A percentile compares a stretch with the other conserved stretches of the same genome.
phyloP scores from a whole-genome alignment of 352 stramenopile genomes.

The Thalassiosira ordinaria region DNA sequence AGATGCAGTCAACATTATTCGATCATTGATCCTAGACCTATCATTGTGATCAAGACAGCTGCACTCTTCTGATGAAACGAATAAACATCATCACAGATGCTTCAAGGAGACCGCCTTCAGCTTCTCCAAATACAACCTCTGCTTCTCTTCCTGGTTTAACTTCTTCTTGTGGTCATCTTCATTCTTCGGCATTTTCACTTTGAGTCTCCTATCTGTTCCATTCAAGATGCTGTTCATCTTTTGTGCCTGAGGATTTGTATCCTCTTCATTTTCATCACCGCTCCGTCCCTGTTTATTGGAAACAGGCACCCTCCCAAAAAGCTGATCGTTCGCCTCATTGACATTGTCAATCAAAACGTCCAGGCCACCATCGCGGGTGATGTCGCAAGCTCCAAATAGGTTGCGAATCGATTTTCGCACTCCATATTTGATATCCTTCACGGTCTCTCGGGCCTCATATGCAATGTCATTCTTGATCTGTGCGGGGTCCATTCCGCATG shows the following conservation, averaged over 20 bases:
- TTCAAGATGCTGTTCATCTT: conserved; percentile 1
- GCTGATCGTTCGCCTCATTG: conserved; percentile 17
- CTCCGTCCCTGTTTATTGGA: neutral
- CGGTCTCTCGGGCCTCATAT: conserved; percentile 9
- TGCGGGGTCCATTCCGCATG: conserved; percentile 1
- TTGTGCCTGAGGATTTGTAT: neutral
- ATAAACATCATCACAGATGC: conserved; percentile 21
- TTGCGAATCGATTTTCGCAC: conserved; percentile 11
- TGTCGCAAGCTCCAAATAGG: conserved; percentile 22
- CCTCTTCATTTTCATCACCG: no score
- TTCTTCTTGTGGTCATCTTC: neutral
- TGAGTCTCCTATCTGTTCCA: neutral
- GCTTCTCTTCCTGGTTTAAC: neutral
- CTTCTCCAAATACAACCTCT: conserved; percentile 11
- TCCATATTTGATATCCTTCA: conserved; percentile 7
- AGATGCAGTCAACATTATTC: no score
- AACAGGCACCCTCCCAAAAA: conserved; percentile 4
- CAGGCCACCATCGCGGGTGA: conserved; percentile 15
- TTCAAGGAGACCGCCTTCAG: conserved; percentile 17
- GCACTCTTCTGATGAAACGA: no score
- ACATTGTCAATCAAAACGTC: conserved; percentile 12
- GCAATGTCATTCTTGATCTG: conserved; percentile 21
- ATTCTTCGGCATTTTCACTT: no score
- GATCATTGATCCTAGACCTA: no score
- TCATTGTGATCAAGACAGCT: no score